These are phyloP conservation scores for Discostella stelligera DNA, from an alignment of 352 stramenopile genomes.

Conservation along the genomic window DNA sequence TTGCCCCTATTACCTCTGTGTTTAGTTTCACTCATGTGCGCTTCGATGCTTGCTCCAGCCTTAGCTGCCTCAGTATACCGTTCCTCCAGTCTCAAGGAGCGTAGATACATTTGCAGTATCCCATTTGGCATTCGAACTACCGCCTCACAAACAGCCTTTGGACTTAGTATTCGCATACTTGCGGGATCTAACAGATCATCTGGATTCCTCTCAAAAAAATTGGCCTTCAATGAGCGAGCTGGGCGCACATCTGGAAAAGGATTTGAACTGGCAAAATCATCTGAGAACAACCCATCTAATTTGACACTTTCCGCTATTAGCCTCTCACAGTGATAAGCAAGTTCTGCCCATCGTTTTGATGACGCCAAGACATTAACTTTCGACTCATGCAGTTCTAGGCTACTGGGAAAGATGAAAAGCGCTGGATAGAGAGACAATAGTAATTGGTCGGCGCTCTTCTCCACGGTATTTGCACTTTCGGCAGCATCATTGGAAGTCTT, in stretches of 20 bases:
- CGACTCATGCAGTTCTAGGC: constrained; percentile 48
- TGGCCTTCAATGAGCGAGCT: constrained; percentile 42
- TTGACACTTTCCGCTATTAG: constrained; percentile 57
- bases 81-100: constrained; percentile 74
- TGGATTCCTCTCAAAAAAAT: constrained; percentile 61
- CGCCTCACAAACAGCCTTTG: constrained; percentile 46
- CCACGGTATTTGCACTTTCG: constrained; percentile 28
- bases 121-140: constrained; percentile 55
- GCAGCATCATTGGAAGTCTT: constrained; percentile 42
- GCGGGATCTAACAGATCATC: constrained; percentile 31
- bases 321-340: constrained; percentile 66
- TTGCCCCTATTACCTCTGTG: constrained; percentile 40
- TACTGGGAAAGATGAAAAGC: constrained; percentile 48
- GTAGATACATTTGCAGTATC: constrained; percentile 63
- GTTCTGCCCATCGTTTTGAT: constrained; percentile 67
- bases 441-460: constrained; percentile 49
- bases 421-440: constrained; percentile 62
- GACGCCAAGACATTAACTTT: constrained; percentile 61
- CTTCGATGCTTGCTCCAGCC: constrained; percentile 39
- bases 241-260: constrained; percentile 57
- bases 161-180: constrained; percentile 35
- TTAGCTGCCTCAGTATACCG: constrained; percentile 59
- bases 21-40: constrained; percentile 50
- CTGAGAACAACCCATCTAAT: constrained; percentile 45
- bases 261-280: constrained; percentile 47